These are phyloP conservation scores for Agrostemma githago DNA, from an alignment of 148 eudicot species.

Conservation along the genomic window DNA sequence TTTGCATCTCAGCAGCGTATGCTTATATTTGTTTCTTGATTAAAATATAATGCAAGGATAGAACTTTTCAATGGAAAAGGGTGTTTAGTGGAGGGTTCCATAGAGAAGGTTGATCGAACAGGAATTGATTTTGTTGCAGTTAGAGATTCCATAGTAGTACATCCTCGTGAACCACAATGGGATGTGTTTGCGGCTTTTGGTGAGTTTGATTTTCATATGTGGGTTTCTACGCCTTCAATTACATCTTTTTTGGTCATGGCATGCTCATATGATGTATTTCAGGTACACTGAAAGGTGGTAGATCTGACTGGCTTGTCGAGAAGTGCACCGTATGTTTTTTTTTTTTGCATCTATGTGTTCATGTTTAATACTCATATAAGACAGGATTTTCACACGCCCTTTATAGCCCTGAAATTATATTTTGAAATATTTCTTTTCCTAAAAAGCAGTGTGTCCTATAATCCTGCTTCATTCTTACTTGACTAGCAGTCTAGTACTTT, in stretches of 20 bases:
- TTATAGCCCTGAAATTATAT: neutral
- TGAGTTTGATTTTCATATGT: constrained; percentile 29
- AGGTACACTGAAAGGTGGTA: constrained; percentile 94
- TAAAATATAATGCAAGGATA: constrained; percentile 61
- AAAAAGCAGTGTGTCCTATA: too few species aligned
- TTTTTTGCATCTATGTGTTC: neutral
- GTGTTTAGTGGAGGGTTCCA: constrained; percentile 67
- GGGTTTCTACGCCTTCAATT: neutral
- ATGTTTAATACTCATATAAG: neutral
- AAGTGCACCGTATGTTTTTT: constrained; percentile 72
- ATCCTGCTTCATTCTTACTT: neutral
- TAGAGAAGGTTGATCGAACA: constrained; percentile 67
- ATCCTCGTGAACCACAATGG: constrained; percentile 62
- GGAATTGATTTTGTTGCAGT: constrained; percentile 70
- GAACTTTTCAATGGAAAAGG: constrained; percentile 97
- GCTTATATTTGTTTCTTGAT: constrained; percentile 18
- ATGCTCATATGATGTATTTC: constrained; percentile 18
- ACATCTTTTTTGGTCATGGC: constrained; percentile 13
- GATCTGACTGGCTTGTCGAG: constrained; percentile 97
- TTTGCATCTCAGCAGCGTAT: constrained; percentile 9
- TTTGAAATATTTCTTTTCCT: too few species aligned
- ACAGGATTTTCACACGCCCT: neutral
- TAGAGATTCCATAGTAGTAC: constrained; percentile 50
- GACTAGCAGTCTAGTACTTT: neutral
- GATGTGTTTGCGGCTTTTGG: constrained; percentile 92